phyloP scores from a whole-genome alignment of 192 early-diverging fungal genomes.

The Rhizophagus clarus region DNA sequence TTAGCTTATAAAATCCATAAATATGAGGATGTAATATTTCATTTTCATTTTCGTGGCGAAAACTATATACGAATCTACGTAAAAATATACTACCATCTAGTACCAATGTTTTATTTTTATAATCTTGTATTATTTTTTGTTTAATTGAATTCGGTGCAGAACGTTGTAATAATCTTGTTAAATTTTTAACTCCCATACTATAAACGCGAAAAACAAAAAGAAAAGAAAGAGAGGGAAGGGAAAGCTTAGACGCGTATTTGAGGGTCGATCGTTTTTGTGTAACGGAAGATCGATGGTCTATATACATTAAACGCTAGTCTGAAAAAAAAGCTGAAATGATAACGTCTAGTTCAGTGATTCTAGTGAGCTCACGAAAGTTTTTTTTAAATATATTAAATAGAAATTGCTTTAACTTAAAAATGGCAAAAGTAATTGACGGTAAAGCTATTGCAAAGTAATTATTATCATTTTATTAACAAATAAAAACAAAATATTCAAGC shows the following conservation, averaged over 20 bases:
- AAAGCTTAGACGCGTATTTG: no score
- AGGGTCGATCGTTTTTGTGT: no score
- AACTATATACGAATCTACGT: slow-evolving; percentile 53
- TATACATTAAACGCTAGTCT: no score
- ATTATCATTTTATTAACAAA: neutral
- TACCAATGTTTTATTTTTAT: slow-evolving; percentile 48
- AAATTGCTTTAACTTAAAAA: neutral
- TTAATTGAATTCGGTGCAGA: slow-evolving; percentile 52
- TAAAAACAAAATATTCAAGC: no score
- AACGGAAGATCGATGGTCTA: no score
- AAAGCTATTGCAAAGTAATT: slow-evolving; percentile 77
- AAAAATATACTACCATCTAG: slow-evolving; percentile 61
- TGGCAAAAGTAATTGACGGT: slow-evolving; percentile 73
- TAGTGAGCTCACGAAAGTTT: neutral
- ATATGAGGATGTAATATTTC: slow-evolving; percentile 54
- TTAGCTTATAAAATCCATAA: slow-evolving; percentile 61
- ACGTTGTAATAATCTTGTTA: slow-evolving; percentile 55
- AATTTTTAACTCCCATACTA: slow-evolving; percentile 58
- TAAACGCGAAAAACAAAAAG: neutral
- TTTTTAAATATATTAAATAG: neutral
- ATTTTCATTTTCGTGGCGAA: slow-evolving; percentile 20
- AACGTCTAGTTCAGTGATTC: no score
- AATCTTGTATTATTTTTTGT: slow-evolving; percentile 37
- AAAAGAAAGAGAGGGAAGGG: no score
- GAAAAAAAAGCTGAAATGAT: no score